These are phyloP conservation scores for Sisymbrium altissimum DNA, from an alignment of 345 rosid genomes.

Conservation along the genomic window DNA sequence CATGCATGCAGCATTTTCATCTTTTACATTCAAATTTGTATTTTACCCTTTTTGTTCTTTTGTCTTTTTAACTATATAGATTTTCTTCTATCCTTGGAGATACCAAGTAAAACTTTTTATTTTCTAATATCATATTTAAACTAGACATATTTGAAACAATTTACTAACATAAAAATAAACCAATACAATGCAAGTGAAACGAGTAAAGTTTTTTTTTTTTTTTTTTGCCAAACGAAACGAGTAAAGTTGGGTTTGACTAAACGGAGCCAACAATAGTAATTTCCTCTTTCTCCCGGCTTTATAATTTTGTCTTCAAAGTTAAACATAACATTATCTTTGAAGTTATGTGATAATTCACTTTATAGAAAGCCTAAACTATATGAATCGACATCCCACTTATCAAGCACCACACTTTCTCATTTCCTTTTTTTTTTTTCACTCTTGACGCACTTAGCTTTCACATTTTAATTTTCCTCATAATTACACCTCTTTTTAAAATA, in stretches of 20 bases:
- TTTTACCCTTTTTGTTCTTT: background rate
- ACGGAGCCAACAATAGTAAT: background rate
- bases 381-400: constrained; percentile 41
- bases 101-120: background rate
- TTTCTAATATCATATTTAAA: background rate
- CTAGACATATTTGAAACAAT: background rate
- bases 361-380: constrained; percentile 36
- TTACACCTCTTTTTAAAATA: background rate
- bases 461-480: constrained; percentile 7
- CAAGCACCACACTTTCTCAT: constrained; percentile 20
- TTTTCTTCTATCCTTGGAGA: background rate
- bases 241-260: constrained; percentile 5
- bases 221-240: too few species aligned
- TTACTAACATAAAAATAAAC: background rate
- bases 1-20: background rate
- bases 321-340: constrained; percentile 2
- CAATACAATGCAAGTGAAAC: background rate
- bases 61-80: background rate
- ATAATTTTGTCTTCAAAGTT: background rate
- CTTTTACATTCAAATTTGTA: background rate
- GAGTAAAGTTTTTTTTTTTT: too few species aligned
- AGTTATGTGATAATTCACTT: constrained; percentile 30
- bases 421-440: background rate
- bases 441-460: constrained; percentile 4
- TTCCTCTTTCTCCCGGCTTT: background rate